These are phyloP conservation scores for Boletus tylopilopsis DNA, from an alignment of 768 basidiomycete species.

Conservation along the genomic window DNA sequence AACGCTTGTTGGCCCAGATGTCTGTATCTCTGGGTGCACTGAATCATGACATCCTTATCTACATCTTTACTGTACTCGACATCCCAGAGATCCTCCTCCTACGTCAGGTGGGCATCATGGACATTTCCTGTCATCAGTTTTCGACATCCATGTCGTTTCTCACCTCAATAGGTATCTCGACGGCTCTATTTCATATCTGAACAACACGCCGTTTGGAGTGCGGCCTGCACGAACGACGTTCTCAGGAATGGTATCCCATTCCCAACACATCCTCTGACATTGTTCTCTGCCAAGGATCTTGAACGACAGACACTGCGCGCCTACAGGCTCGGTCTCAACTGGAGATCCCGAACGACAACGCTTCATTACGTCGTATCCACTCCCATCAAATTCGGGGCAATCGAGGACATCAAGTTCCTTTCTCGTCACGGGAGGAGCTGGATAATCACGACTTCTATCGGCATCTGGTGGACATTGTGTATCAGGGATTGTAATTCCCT, in stretches of 20 bases:
- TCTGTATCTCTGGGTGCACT: slow-evolving; percentile 20
- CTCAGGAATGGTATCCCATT: slow-evolving; percentile 50
- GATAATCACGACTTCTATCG: slow-evolving; percentile 52
- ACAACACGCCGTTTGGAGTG: slow-evolving; percentile 55
- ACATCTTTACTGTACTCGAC: slow-evolving; percentile 33
- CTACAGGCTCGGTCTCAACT: slow-evolving; percentile 45
- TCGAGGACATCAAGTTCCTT: slow-evolving; percentile 54
- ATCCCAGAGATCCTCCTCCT: slow-evolving; percentile 41
- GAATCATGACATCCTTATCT: slow-evolving; percentile 38
- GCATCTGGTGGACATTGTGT: slow-evolving; percentile 57
- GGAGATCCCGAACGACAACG: slow-evolving; percentile 33
- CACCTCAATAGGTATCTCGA: slow-evolving; percentile 43
- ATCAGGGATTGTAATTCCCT: slow-evolving; percentile 45
- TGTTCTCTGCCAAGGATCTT: slow-evolving; percentile 41
- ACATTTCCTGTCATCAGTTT: background rate
- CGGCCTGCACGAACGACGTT: slow-evolving; percentile 43
- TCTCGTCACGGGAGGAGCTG: slow-evolving; percentile 41
- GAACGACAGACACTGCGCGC: slow-evolving; percentile 43
- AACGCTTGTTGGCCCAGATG: slow-evolving; percentile 10
- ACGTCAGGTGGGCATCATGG: slow-evolving; percentile 36
- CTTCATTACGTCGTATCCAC: slow-evolving; percentile 19
- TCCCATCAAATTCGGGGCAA: slow-evolving; percentile 36
- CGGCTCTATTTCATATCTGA: slow-evolving; percentile 42
- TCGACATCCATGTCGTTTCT: background rate
- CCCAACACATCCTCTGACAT: slow-evolving; percentile 33